Evolutionary conservation across 73 alveolate species (phyloP).

Genomic region (Tetrahymena thermophila): DNA sequence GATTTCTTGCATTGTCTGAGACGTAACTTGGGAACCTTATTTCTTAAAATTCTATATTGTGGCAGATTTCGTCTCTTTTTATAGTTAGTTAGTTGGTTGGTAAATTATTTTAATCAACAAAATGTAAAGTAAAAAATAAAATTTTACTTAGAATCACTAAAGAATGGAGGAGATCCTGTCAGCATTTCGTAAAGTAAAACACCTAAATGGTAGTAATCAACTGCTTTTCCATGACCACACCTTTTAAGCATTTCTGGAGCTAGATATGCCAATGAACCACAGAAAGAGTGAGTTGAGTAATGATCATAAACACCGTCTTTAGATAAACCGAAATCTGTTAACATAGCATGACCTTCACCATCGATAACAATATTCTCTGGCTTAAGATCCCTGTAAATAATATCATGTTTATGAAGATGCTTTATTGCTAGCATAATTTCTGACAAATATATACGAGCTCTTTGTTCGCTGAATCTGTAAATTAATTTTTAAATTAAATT

Average conservation of each 20-base stretch:
- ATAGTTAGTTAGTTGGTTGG: background rate
- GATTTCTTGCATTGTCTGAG: conserved; percentile 3
- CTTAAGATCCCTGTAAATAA: conserved; percentile 88
- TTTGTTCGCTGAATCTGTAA: conserved; percentile 72
- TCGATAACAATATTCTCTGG: conserved; percentile 96
- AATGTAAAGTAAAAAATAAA: too few species aligned
- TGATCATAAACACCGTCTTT: conserved; percentile 77
- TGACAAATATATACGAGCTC: conserved; percentile 79
- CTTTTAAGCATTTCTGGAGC: conserved; percentile 95
- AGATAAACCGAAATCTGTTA: conserved; percentile 93
- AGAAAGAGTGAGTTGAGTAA: conserved; percentile 42
- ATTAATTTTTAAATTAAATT: conserved; percentile 2
- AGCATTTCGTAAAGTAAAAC: conserved; percentile 92
- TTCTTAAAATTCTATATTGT: background rate
- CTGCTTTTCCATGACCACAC: conserved; percentile 94
- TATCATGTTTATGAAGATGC: conserved; percentile 82
- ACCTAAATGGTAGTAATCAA: conserved; percentile 86
- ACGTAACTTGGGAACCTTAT: conserved; percentile 5
- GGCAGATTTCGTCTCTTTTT: background rate
- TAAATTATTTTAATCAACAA: too few species aligned
- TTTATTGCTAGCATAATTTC: conserved; percentile 87
- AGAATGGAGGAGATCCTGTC: conserved; percentile 84
- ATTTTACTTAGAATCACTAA: background rate
- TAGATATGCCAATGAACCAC: conserved; percentile 85
- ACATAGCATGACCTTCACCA: conserved; percentile 85